These are phyloP conservation scores for Monosporascus cannonballus DNA, from an alignment of 2,329 filamentous ascomycete species.

Conservation along the genomic window DNA sequence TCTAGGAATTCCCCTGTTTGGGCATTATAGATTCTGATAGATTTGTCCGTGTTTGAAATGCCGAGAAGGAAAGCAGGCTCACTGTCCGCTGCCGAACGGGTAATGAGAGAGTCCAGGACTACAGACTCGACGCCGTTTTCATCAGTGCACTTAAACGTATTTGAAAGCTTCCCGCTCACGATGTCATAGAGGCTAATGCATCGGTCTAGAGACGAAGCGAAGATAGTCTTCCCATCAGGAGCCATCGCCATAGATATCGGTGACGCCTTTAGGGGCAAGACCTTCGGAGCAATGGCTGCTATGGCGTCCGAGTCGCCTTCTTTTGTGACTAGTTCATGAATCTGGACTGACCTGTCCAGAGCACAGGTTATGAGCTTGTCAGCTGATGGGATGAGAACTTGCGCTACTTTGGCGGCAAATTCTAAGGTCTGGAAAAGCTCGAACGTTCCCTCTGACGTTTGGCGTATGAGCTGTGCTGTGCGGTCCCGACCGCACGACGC, in stretches of 20 bases:
- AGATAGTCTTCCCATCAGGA: slow-evolving; percentile 52
- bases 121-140: slow-evolving; percentile 75
- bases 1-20: slow-evolving; percentile 72
- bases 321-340: slow-evolving; percentile 70
- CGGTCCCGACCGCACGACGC: slow-evolving; percentile 84
- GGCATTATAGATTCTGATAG: slow-evolving; percentile 80
- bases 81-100: slow-evolving; percentile 48
- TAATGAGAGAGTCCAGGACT: slow-evolving; percentile 71
- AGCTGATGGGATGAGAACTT: slow-evolving; percentile 65
- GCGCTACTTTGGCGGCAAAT: slow-evolving; percentile 79
- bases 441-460: slow-evolving; percentile 50
- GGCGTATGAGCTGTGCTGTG: slow-evolving; percentile 83
- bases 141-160: slow-evolving; percentile 78
- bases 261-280: slow-evolving; percentile 78
- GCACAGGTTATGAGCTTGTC: slow-evolving; percentile 80
- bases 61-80: slow-evolving; percentile 67
- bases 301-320: slow-evolving; percentile 58
- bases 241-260: slow-evolving; percentile 77
- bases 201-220: slow-evolving; percentile 55
- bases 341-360: slow-evolving; percentile 77
- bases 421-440: slow-evolving; percentile 88
- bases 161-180: slow-evolving; percentile 60
- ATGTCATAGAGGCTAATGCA: slow-evolving; percentile 58
- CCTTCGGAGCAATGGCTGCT: slow-evolving; percentile 70
- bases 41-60: slow-evolving; percentile 94